phyloP scores from a whole-genome alignment of 2,329 filamentous ascomycete genomes.

The Talaromyces marneffei region DNA sequence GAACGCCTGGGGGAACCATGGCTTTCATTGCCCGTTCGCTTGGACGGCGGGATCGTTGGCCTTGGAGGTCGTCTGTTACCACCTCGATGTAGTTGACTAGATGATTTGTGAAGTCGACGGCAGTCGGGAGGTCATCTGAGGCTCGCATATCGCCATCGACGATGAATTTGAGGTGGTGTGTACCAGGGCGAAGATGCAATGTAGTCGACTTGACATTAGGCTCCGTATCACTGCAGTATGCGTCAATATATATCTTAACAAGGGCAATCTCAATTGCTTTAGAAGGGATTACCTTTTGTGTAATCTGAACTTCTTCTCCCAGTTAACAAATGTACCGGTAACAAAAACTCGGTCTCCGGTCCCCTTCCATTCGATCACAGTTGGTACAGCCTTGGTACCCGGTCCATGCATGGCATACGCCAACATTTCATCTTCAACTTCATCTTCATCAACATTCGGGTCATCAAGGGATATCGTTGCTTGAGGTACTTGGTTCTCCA shows the following conservation, averaged over 20 bases:
- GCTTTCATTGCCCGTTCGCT: conserved; percentile 32
- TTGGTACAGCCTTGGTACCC: conserved; percentile 68
- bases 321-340: conserved; percentile 94
- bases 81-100: conserved; percentile 98
- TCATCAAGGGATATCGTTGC: conserved; percentile 51
- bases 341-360: conserved; percentile 89
- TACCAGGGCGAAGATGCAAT: conserved; percentile 82
- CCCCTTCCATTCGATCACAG: conserved; percentile 75
- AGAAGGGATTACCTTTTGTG: conserved; percentile 68
- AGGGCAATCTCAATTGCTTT: not conserved
- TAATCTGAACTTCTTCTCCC: conserved; percentile 89
- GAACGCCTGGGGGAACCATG: conserved; percentile 33
- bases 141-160: conserved; percentile 92
- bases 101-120: conserved; percentile 96
- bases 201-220: conserved; percentile 65
- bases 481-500: conserved; percentile 50
- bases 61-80: conserved; percentile 61
- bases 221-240: conserved; percentile 35
- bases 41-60: conserved; percentile 26
- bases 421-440: conserved; percentile 68
- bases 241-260: not conserved
- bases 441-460: conserved; percentile 61
- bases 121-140: conserved; percentile 79
- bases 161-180: conserved; percentile 93
- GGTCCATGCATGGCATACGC: conserved; percentile 60